Evolutionary conservation across 306 rosid genomes (phyloP), one percentile per base, ranked within the genome.

Genomic region (Alnus glutinosa): DNA sequence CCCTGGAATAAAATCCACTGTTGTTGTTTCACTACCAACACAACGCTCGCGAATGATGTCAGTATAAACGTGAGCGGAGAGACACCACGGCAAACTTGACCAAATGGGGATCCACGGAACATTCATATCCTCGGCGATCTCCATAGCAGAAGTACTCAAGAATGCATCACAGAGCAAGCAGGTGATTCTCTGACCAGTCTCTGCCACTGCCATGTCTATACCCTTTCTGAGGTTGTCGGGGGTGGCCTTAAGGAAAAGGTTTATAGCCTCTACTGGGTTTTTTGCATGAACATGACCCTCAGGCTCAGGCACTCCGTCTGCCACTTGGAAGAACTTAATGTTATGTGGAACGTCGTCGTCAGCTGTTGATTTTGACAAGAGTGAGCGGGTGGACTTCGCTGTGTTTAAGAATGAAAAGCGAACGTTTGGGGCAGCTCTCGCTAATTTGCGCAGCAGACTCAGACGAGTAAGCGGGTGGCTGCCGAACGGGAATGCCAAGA

Each of bases 61-160:
- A 2, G 84, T 83, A 48, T 88, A 7, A 9, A 88, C 55, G 70
- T 77, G 87, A 15, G 85, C 83, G 11, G 83, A 77, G 48, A 88
- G 80, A 11, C 85, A 46, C 18, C 36, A 55, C 0, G 92, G 74
- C 8, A 74, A 13, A 0, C 85, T 59, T 3, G 42, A 0, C 94
- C 89, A 90, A 67, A 83, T n/a, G 0, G 85, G 62, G 47, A 90
- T 23, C 91, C 92, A 90, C 1, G 91, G 91, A 42, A 89, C 89
- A 10, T 66, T 14, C 0, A 85, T 66, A 10, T 55, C 8, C 4
- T 85, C 84, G 36, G 90, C 86, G 8, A 85, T 16, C 6, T 13
- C 0, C 1, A 75, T 28, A 16, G 83, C 68, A 64, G 79, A 55
- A 9, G 77, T 42, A 42, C 46, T 42, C 2, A 87, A 73, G 32